Percentiles rank a stretch among this genome's conserved stretches.
phyloP scores from a whole-genome alignment of 495 filamentous ascomycete species.

The Cercophora scortea region DNA sequence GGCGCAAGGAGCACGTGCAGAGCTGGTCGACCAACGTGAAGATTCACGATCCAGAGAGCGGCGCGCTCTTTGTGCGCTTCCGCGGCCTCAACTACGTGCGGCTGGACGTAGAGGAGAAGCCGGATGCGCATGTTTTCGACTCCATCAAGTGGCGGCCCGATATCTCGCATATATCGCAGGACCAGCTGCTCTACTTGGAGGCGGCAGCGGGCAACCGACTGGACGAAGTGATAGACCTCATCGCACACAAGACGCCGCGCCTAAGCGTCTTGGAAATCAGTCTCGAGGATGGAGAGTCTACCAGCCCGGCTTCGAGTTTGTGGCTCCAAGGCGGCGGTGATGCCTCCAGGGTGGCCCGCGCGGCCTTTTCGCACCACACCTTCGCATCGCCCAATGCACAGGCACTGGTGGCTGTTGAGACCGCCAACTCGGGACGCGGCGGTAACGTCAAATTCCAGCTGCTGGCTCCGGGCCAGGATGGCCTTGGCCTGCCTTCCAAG shows the following conservation, averaged over 20 bases:
- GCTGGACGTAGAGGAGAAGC: neutral
- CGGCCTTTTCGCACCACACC: too few species aligned
- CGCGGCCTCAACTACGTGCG: constrained; percentile 6
- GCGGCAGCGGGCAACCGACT: neutral
- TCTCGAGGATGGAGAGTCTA: too few species aligned
- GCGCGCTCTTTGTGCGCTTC: constrained; percentile 10
- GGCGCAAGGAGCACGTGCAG: neutral
- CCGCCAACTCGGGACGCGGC: too few species aligned
- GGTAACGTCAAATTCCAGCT: neutral
- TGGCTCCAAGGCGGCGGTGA: neutral
- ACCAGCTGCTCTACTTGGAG: constrained; percentile 2
- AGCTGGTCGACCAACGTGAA: neutral
- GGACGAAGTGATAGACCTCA: constrained; percentile 13
- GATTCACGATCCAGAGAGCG: constrained; percentile 12
- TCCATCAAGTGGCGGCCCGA: constrained; percentile 20
- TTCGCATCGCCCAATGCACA: neutral
- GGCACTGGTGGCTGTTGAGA: neutral
- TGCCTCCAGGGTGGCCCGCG: neutral
- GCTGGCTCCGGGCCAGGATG: neutral
- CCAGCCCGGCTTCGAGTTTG: too few species aligned
- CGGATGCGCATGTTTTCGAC: constrained; percentile 8
- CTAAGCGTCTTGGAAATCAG: constrained; percentile 21
- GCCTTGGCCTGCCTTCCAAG: too few species aligned
- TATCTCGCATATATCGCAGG: constrained; percentile 14
- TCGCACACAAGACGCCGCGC: constrained; percentile 21